Conservation (phyloP, 768 basidiomycete genomes). For the Mycena amicta region DNA sequence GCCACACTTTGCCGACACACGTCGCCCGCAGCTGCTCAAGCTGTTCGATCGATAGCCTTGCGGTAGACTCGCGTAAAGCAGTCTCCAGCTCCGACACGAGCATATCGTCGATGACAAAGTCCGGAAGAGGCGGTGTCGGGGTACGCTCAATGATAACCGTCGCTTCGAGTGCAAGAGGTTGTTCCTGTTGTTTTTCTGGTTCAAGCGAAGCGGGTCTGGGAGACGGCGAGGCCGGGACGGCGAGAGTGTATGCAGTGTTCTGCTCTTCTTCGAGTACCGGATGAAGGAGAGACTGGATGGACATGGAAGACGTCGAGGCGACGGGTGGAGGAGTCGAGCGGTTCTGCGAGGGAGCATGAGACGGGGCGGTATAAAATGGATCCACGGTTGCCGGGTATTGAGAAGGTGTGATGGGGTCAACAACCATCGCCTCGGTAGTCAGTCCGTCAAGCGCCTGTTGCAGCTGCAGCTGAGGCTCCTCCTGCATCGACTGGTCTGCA, state of each 20-base stretch:
- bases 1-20: constrained; percentile 82
- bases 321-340: constrained; percentile 22
- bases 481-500: no score
- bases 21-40: constrained; percentile 92
- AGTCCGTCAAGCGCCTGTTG: constrained; percentile 15
- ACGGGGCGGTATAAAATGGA: no score
- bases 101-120: constrained; percentile 66
- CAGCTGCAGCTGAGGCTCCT: constrained; percentile 15
- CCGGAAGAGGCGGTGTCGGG: constrained; percentile 74
- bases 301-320: constrained; percentile 11
- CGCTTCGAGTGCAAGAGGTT: not conserved
- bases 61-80: constrained; percentile 57
- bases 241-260: no score
- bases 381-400: no score
- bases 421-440: constrained; percentile 15
- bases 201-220: constrained; percentile 25
- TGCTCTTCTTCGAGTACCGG: constrained; percentile 13
- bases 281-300: constrained; percentile 10
- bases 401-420: constrained; percentile 2
- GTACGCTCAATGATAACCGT: constrained; percentile 56
- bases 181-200: constrained; percentile 31
- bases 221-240: constrained; percentile 27
- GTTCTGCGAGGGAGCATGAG: no score
- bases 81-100: constrained; percentile 51
- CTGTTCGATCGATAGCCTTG: constrained; percentile 75